Evolutionary conservation across 371 early-diverging fungal genomes (phyloP).

Genomic region (Apophysomyces sp.): DNA sequence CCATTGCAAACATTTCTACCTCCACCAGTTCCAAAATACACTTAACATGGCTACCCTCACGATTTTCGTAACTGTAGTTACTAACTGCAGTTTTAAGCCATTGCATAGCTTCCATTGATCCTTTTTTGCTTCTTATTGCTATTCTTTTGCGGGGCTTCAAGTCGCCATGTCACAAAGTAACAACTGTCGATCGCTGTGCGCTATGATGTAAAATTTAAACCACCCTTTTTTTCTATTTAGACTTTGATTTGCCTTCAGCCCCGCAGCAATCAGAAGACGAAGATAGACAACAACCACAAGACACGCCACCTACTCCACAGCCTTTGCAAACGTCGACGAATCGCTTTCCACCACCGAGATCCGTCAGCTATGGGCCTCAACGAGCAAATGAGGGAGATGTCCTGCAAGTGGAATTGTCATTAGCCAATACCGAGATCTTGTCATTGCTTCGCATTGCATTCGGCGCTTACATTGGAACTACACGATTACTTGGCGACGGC

Average conservation of each 20-base stretch:
- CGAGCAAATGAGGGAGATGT: conserved; percentile 18
- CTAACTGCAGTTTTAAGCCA: conserved; percentile 1
- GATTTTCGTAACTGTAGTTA: conserved; percentile 2
- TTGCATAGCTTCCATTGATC: not conserved
- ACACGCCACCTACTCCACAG: conserved; percentile 4
- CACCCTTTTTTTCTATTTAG: not conserved
- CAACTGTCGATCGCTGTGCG: not conserved
- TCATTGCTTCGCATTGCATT: conserved; percentile 18
- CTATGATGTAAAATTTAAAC: not conserved
- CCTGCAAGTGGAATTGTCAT: conserved; percentile 13
- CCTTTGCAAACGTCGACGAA: conserved; percentile 6
- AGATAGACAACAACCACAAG: not conserved
- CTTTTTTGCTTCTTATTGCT: conserved; percentile 1
- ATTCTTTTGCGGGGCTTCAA: conserved; percentile 24
- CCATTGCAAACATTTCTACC: not conserved
- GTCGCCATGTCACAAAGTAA: conserved; percentile 27
- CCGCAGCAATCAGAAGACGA: conserved; percentile 12
- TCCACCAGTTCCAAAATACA: not conserved
- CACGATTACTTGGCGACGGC: conserved; percentile 14
- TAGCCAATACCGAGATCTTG: conserved; percentile 8
- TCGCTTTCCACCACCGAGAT: conserved; percentile 19
- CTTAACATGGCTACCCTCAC: not conserved
- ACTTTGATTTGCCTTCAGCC: conserved; percentile 14
- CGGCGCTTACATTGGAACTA: conserved; percentile 20
- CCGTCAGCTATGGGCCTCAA: conserved; percentile 19